Evolutionary conservation across 352 stramenopile species (phyloP), one percentile per base, ranked within the genome.

Genomic region (Globisporangium barbulae): DNA sequence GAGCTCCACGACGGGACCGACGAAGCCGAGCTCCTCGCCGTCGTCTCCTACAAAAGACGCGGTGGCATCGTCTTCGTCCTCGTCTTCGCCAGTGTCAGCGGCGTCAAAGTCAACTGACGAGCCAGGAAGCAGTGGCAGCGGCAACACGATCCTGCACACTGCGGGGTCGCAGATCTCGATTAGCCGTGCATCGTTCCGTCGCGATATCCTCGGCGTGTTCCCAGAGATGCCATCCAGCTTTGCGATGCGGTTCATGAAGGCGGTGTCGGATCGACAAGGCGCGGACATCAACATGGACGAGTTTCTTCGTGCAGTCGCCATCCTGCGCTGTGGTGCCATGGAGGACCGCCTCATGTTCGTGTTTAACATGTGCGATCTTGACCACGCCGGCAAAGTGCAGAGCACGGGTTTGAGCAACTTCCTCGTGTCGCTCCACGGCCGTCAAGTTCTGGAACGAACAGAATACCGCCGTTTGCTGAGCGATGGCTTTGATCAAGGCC

Each of bases 201-300:
- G 85, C 8, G 85, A 96, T 58, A 89, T 96, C 45, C 76, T 96
- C 44, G 86, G 88, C 25, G 88, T 96, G n/a, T 96, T 94, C 35
- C 88, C 85, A 3, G 85, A 94, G 42, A 96, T 96, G 81, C 88
- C 88, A 13, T 96, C 88, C 28, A 94, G 83, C 61, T 94, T 96
- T 64, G 85, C 85, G 9, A 93, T 96, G 83, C 77, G 88, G 3
- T 92, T 96, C 57, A 93, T 94, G 79, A 96, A 96, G 65, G 85
- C 85, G 1, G 78, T 96, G 44, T 92, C 82, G 0, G 88, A 96
- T 41, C 87, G 85, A 8, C 84, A 93, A 68, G 80, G 83, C 21
- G 78, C 83, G 0, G 88, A 96, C 63, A 92, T 96, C 65, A 92
- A 91, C 47, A 93, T 96, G 85, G 88, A 96, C 59, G 88, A 96